Conservation (phyloP, 192 early-diverging fungal species). For the Cladochytrium replicatum region DNA sequence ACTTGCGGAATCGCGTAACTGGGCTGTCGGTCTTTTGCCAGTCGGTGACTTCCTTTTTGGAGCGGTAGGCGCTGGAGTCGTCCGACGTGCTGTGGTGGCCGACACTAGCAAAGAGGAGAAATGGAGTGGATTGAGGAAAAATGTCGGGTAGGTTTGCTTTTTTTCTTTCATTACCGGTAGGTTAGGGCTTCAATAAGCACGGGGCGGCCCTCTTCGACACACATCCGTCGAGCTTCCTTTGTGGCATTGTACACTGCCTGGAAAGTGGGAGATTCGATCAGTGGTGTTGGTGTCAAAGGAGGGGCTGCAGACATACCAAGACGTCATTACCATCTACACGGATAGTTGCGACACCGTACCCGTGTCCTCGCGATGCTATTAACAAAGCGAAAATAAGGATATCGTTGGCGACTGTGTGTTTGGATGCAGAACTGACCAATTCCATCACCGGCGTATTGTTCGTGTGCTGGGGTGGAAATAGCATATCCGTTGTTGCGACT, state of each 20-base stretch:
- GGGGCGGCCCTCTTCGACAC: constrained; percentile 71
- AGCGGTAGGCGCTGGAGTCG: constrained; percentile 91
- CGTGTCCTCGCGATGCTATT: constrained; percentile 75
- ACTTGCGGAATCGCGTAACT: constrained; percentile 78
- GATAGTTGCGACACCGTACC: constrained; percentile 95
- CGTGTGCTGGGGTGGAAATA: constrained; percentile 87
- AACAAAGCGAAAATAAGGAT: constrained; percentile 6
- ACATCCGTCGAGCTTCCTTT: constrained; percentile 70
- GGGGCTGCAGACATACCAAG: constrained; percentile 32
- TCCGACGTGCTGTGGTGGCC: constrained; percentile 97
- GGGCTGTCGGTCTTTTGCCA: constrained; percentile 85
- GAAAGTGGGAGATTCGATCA: not conserved
- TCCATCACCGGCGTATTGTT: constrained; percentile 97
- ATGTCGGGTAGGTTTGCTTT: not conserved
- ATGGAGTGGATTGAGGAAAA: not conserved
- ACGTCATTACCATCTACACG: constrained; percentile 98
- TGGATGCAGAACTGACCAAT: constrained; percentile 40
- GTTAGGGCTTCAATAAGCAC: constrained; percentile 97
- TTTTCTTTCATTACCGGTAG: constrained; percentile 84
- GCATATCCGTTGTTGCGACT: constrained; percentile 98
- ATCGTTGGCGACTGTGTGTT: not conserved
- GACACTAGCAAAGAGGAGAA: constrained; percentile 30
- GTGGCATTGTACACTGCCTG: constrained; percentile 91
- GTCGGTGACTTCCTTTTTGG: constrained; percentile 82
- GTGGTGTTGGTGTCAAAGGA: not conserved